phyloP scores from a whole-genome alignment of 495 filamentous ascomycete species.

The Usnea hakonensis region DNA sequence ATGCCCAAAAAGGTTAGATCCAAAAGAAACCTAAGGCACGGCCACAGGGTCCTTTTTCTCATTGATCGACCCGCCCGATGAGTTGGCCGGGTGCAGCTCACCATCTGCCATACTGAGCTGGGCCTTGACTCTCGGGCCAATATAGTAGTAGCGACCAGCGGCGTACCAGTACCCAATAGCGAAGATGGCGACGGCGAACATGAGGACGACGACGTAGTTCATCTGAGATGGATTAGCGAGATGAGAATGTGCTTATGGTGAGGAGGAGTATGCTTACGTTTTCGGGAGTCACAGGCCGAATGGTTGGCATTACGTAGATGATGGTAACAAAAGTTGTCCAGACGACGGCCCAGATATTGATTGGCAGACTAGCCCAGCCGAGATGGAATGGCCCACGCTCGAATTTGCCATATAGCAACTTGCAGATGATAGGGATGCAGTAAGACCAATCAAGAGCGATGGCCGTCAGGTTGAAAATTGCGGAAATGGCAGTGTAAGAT shows the following conservation, averaged over 20 bases:
- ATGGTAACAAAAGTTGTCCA: constrained; percentile 57
- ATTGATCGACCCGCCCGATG: constrained; percentile 6
- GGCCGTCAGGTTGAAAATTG: constrained; percentile 56
- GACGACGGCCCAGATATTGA: constrained; percentile 47
- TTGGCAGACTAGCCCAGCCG: constrained; percentile 36
- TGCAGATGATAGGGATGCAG: constrained; percentile 55
- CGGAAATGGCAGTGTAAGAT: constrained; percentile 51
- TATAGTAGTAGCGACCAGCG: constrained; percentile 43
- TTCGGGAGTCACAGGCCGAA: constrained; percentile 42
- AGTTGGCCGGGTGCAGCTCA: constrained; percentile 1
- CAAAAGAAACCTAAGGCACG: not conserved
- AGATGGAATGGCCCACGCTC: constrained; percentile 55
- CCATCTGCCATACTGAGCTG: constrained; percentile 23
- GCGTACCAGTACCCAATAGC: constrained; percentile 45
- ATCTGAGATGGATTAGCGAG: constrained; percentile 25
- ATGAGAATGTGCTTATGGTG: not conserved
- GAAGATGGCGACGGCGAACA: constrained; percentile 40
- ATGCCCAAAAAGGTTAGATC: too few relatives aligned
- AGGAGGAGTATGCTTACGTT: constrained; percentile 26
- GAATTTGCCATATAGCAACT: constrained; percentile 49
- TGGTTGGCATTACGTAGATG: constrained; percentile 54
- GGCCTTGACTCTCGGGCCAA: constrained; percentile 42
- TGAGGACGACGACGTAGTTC: constrained; percentile 41
- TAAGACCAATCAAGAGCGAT: constrained; percentile 59
- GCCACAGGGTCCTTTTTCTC: not conserved